Base-by-base conservation (phyloP, 2,329 filamentous ascomycete species). In the Ambrosiella beaveri region DNA sequence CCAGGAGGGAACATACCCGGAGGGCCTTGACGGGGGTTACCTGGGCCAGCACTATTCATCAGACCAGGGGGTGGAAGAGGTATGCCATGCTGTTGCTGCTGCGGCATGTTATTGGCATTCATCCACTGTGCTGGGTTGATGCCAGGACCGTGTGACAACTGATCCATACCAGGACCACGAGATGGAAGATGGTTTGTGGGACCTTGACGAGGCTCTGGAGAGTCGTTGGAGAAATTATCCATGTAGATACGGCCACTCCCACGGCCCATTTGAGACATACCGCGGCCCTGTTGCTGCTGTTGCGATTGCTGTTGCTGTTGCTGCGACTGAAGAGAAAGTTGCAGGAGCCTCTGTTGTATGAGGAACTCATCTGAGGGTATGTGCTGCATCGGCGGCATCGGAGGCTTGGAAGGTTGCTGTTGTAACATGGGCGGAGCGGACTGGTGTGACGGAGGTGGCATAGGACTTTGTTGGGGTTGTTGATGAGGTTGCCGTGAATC, bases 111-210 rank as follows among this genome's bases (percentile, higher is more conserved):
- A 44, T 72, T 72, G 54, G 66, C 69, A 45, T 71, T 72, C 70
- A 80, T 74, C 71, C 77, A 80, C 59, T 69, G 59, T 13, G 40
- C 57, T 9, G 56, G 56, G 56, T 74, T 15, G 74, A 77, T 15
- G 75, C 77, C 37, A 50, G 60, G 53, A 37, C 58, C 71, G 82
- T 81, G 37, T 64, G 62, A n/a, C 56, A 83, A 76, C 64, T 79
- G 76, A 51, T 82, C 80, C 45, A 84, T 80, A 15, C 76, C 77
- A 0, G 74, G 76, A 4, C 76, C 78, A n/a, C 78, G 79, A 67
- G 84, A 80, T 19, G 84, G 68, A 57, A 84, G 84, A 65, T 84
- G 80, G 3, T 79, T 82, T 79, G 79, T 62, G 59, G 73, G 74
- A 35, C 71, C 71, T 41, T 73, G 72, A 59, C 67, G 63, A 47